Base-by-base conservation (phyloP, 768 basidiomycete genomes). In the Phaffia tasmanica region DNA sequence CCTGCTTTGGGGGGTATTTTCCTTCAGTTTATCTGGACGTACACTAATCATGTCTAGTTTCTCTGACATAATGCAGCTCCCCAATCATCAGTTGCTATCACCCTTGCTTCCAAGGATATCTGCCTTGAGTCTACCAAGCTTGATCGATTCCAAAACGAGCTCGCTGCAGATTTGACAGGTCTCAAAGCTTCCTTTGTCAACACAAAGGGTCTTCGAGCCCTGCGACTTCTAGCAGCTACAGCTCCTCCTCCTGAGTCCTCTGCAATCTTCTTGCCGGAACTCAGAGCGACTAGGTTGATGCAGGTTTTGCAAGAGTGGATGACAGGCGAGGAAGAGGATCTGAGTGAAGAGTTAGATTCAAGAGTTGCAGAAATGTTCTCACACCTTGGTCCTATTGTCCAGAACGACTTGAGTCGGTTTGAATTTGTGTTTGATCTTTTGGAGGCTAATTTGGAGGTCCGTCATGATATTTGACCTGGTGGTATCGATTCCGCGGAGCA, bases 231-330 rank as follows among this genome's bases (percentile, higher is more conserved):
- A 21, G 80, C 81, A 0, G 85, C 86, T 1, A 78, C 83, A 0
- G 88, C 91, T 0, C 94, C 94, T 0, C 80, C 85, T 54, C 78
- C 83, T 3, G 86, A 93, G 15, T 86, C 88, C 0, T 86, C 90
- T 5, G 78, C 87, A 2, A 81, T 85, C 42, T 94, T 95, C 79
- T 79, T 99, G 3, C 86, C 90, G 0, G 86, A 88, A 72, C 85
- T 82, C 54, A 80, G 95, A 11, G 86, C 89, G 0, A 83, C 98
- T 56, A 94, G 93, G 74, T 81, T 94, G 25, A 79, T 95, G 72
- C 89, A 90, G 73, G 81, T 85, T 0, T 85, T 88, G 61, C 86
- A 88, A 72, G 79, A 81, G n/a, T 99, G 93, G 93, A 79, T 92
- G 75, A 79, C 73, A 6, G 73, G 74, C 50, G 79, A 80, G 49